phyloP scores from a whole-genome alignment of 78 protist genomes.

The Mantamonas sphyraenae region DNA sequence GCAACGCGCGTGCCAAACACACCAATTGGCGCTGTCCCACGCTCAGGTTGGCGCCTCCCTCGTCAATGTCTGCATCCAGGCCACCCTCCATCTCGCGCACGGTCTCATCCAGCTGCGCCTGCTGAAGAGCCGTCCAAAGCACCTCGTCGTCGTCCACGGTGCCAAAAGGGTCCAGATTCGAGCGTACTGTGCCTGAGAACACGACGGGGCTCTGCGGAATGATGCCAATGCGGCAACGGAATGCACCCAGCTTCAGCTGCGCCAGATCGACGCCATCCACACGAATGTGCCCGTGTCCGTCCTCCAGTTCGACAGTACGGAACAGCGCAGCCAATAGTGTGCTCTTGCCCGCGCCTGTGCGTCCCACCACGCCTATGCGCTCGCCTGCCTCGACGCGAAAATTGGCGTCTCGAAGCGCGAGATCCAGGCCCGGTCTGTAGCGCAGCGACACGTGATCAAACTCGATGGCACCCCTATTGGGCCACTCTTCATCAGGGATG shows the following conservation, averaged over 20 bases:
- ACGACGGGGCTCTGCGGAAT: constrained; percentile 86
- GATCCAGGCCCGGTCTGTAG: neutral
- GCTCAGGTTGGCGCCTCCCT: constrained; percentile 58
- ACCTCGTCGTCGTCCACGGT: constrained; percentile 6
- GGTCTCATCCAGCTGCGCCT: neutral
- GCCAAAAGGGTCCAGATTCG: constrained; percentile 48
- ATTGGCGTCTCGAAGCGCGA: neutral
- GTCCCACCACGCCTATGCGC: neutral
- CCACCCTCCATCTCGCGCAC: neutral
- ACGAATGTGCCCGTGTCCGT: constrained; percentile 40
- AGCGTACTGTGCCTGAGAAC: constrained; percentile 64
- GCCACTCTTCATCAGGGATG: too few relatives aligned
- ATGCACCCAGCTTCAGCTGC: constrained; percentile 18
- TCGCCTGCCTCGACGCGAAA: neutral
- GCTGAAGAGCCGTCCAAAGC: constrained; percentile 3
- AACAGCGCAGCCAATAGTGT: constrained; percentile 61
- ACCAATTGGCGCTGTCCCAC: constrained; percentile 88
- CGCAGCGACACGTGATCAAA: neutral
- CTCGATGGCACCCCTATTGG: neutral
- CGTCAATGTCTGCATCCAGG: too few relatives aligned
- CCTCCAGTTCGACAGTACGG: constrained; percentile 53
- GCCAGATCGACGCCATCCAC: constrained; percentile 20
- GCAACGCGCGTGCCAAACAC: constrained; percentile 88
- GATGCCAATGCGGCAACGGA: constrained; percentile 57
- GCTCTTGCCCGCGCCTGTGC: constrained; percentile 78